Percentiles rank a stretch among this genome's conserved stretches.
phyloP scores from a whole-genome alignment of 306 rosid genomes.

The Betula pendula region DNA sequence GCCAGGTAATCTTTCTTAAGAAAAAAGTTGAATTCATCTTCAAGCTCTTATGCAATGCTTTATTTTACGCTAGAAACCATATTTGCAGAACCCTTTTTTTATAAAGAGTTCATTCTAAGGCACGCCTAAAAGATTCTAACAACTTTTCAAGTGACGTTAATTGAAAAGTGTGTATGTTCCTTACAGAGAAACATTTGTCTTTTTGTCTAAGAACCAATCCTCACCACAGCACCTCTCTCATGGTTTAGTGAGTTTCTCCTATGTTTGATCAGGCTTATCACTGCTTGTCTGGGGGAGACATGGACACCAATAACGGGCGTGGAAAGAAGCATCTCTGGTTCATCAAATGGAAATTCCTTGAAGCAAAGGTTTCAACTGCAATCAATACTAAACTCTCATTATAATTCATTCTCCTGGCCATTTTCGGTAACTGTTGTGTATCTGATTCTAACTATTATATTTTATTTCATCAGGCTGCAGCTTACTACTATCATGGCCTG shows the following conservation, averaged over 20 bases:
- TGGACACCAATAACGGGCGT: conserved; percentile 45
- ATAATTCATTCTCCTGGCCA: background rate
- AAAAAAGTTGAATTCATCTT: conserved; percentile 15
- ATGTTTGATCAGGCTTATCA: conserved; percentile 66
- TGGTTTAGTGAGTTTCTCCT: conserved; percentile 19
- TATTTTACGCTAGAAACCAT: background rate
- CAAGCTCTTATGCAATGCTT: conserved; percentile 2
- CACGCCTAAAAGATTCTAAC: background rate
- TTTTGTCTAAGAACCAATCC: background rate
- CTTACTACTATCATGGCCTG: conserved; percentile 91
- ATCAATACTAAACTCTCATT: conserved; percentile 10
- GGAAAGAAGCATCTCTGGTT: conserved; percentile 77
- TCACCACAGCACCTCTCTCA: background rate
- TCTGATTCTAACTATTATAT: background rate
- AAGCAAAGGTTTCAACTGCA: conserved; percentile 67
- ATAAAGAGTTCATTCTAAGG: background rate
- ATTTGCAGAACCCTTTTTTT: conserved; percentile 12
- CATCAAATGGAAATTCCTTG: conserved; percentile 91
- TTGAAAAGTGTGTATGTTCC: background rate
- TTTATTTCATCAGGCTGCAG: conserved; percentile 64
- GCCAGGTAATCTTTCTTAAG: conserved; percentile 54
- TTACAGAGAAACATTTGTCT: background rate
- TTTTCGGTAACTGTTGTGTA: background rate
- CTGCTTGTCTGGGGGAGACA: conserved; percentile 58
- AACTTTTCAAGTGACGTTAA: background rate